Conservation (phyloP, 2,329 filamentous ascomycete genomes). For the Fusarium caatingaense region DNA sequence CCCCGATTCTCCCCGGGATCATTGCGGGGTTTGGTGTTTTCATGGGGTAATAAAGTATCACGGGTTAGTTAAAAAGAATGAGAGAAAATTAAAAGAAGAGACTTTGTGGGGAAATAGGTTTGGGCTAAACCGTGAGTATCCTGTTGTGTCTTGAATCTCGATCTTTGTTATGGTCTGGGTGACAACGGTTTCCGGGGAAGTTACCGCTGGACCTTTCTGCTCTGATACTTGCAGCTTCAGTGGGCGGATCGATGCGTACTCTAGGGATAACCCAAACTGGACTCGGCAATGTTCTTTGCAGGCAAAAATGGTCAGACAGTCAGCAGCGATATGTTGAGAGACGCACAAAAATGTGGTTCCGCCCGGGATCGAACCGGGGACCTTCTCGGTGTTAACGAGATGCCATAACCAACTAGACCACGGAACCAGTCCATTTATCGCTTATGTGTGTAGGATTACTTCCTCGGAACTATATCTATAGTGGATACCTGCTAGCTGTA, state of each 20-base stretch:
- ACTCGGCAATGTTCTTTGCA: background rate
- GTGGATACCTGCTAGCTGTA: background rate
- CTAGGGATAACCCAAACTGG: no score
- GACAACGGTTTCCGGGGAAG: background rate
- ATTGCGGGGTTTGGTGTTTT: conserved; percentile 35
- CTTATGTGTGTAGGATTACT: background rate
- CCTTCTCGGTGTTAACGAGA: conserved; percentile 37
- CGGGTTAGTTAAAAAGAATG: conserved; percentile 7
- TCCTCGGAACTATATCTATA: accelerated
- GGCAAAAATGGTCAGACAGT: no score
- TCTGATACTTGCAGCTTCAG: no score
- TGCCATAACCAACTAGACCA: conserved; percentile 37
- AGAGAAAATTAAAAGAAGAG: background rate
- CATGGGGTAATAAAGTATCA: conserved; percentile 33
- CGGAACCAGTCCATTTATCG: conserved; percentile 1
- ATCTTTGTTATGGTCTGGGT: background rate
- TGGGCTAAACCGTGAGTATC: conserved; percentile 3
- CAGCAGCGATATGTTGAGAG: background rate
- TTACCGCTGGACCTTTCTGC: background rate
- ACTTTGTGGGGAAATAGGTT: background rate
- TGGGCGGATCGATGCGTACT: no score
- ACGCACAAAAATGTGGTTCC: conserved; percentile 18
- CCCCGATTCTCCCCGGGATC: conserved; percentile 34
- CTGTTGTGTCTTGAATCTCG: background rate
- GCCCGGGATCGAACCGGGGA: conserved; percentile 31